Base-by-base conservation (phyloP, 768 basidiomycete genomes). In the Trametes sanguinea region DNA sequence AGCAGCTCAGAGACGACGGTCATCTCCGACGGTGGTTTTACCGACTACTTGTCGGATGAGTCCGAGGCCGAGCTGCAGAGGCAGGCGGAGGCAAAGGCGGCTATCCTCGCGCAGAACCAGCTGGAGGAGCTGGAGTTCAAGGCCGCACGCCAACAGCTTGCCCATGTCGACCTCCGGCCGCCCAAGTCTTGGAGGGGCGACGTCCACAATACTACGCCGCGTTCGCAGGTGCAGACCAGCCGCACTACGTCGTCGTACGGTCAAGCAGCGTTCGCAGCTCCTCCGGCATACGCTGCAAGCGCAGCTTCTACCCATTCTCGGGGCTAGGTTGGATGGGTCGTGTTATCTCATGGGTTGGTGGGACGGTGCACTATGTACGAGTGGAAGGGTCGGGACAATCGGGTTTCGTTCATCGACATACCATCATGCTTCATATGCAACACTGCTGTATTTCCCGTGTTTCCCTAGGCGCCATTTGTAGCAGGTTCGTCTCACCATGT, bases 31-130 rank as follows among this genome's bases (percentile, higher is more conserved):
- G 92, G 91, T 11, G 90, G 85, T 14, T 94, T 94, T 70, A 94
- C 92, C 11, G 92, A 94, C 72, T 94, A 94, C 72, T 76, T 93
- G 33, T 93, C 91, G n/a, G 92, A 93, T 70, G 92, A 94, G 75
- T 93, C 91, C n/a, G 92, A 94, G 69, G 90, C 86, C 30, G 92
- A 94, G 71, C 74, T 94, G 57, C 92, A 94, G 74, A 80, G 90
- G 61, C 91, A 94, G 74, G 92, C 92, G 4, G 92, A 94, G 69
- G 85, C 85, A 22, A 85, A 84, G 63, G 92, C 92, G 4, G 89
- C 87, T 5, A 72, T 90, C 45, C 75, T 90, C 14, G 91, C 89
- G n/a, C 88, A 92, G 76, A 89, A 83, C 62, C 86, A 89, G 67
- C 83, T 85, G 47, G 91, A 93, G 72, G 91, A 93, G 71, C 77